Evolutionary conservation across 495 filamentous ascomycete genomes (phyloP).

Genomic region (Penicillium simplicissimum): DNA sequence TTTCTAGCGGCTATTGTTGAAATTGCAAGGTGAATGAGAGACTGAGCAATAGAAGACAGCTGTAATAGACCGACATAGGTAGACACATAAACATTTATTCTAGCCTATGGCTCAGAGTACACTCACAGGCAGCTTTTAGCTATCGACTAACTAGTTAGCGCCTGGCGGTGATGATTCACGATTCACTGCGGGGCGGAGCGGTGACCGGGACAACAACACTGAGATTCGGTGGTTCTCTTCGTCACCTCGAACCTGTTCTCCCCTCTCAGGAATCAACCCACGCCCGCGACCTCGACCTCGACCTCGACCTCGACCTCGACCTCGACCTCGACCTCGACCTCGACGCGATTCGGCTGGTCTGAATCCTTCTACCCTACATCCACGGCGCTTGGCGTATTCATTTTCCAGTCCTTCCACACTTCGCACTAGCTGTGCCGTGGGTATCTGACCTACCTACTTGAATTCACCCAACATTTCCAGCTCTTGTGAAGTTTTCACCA

Average conservation of each 20-base stretch:
- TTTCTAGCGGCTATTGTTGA: not conserved
- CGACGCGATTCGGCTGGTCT: slow-evolving; percentile 13
- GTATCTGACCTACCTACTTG: slow-evolving; percentile 4
- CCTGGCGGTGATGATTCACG: not conserved
- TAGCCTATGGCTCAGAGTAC: not conserved
- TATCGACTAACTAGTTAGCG: not conserved
- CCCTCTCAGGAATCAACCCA: slow-evolving; percentile 1
- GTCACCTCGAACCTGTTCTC: not conserved
- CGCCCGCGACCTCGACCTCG: not conserved
- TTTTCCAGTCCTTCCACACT: not conserved
- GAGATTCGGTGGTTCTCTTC: slow-evolving; percentile 4
- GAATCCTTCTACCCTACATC: not conserved
- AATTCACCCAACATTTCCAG: slow-evolving; percentile 1
- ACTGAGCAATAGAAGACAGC: not conserved
- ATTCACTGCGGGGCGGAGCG: slow-evolving; percentile 25
- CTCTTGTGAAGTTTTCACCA: slow-evolving; percentile 4
- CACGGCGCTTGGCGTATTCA: not conserved
- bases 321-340: slow-evolving; percentile 1
- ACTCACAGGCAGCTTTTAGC: not conserved
- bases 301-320: not conserved
- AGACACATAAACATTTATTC: not conserved
- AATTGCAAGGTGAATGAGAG: not conserved
- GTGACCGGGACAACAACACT: slow-evolving; percentile 22
- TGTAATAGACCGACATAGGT: not conserved
- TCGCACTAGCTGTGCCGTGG: not conserved